These are phyloP conservation scores for Cladosporium sp. DNA, from an alignment of 2,329 filamentous ascomycete species.

Conservation along the genomic window DNA sequence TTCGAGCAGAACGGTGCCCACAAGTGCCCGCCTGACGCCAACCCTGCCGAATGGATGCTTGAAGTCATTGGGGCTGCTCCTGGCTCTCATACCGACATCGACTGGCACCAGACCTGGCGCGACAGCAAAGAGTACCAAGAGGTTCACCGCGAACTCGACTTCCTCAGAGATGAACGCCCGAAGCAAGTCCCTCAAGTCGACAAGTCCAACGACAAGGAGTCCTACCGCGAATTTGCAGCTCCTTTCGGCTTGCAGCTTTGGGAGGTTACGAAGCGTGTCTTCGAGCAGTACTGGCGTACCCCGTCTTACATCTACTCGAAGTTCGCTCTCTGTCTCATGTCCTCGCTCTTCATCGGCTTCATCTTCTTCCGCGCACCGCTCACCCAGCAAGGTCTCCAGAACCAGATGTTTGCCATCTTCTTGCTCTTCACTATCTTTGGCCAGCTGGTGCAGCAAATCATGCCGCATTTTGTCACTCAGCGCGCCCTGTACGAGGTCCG, in stretches of 20 bases:
- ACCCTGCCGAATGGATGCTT: constrained; percentile 78
- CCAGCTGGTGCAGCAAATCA: constrained; percentile 70
- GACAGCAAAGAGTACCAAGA: constrained; percentile 41
- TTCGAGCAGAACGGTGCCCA: constrained; percentile 67
- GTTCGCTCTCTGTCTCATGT: constrained; percentile 57
- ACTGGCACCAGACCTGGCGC: constrained; percentile 47
- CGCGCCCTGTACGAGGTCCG: constrained; percentile 77
- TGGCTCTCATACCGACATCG: constrained; percentile 43
- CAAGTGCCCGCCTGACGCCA: constrained; percentile 60
- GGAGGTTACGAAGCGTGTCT: constrained; percentile 66
- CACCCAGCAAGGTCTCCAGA: constrained; percentile 71
- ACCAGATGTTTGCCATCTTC: constrained; percentile 83
- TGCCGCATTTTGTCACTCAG: constrained; percentile 81
- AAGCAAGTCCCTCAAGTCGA: constrained; percentile 27
- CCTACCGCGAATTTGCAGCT: constrained; percentile 74
- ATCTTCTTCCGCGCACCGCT: constrained; percentile 70
- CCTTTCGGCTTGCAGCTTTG: constrained; percentile 62
- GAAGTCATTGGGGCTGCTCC: constrained; percentile 49
- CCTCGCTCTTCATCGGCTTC: constrained; percentile 73
- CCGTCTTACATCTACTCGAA: constrained; percentile 88
- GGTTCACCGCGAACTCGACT: constrained; percentile 41
- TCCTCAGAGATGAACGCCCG: constrained; percentile 37
- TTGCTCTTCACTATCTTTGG: constrained; percentile 76
- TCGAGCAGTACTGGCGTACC: constrained; percentile 88
- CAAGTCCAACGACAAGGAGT: constrained; percentile 43